Percentiles rank a stretch among this genome's conserved stretches.
Conservation (phyloP, 495 filamentous ascomycete genomes). For the Daldinia loculata region DNA sequence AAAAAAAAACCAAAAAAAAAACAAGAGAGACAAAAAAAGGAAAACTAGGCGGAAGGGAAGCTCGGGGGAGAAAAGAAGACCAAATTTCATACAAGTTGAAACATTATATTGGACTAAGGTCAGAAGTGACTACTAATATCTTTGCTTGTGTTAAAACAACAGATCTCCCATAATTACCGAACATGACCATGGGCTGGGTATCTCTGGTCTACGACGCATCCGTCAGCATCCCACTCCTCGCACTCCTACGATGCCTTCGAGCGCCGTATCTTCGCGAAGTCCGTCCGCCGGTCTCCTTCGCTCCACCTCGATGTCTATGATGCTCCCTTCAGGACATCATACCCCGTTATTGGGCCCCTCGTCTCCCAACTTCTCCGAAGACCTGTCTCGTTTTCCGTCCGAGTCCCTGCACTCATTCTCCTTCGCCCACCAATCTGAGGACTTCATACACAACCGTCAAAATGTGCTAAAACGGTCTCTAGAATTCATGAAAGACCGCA, state of each 20-base stretch:
- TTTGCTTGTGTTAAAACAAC: conserved; percentile 29
- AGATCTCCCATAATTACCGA: conserved; percentile 64
- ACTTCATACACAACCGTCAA: conserved; percentile 87
- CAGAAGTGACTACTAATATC: conserved; percentile 44
- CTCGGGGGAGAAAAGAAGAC: conserved; percentile 17
- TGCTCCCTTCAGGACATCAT: conserved; percentile 52
- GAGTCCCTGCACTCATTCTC: conserved; percentile 99
- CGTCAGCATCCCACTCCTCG: conserved; percentile 75
- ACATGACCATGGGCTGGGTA: conserved; percentile 65
- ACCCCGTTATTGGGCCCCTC: conserved; percentile 64
- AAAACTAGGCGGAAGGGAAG: background rate
- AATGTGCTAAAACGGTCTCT: conserved; percentile 93
- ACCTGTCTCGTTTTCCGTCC: conserved; percentile 88
- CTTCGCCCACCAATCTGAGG: conserved; percentile 95
- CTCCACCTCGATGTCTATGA: conserved; percentile 68
- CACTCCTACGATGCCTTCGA: conserved; percentile 69
- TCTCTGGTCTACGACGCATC: conserved; percentile 89
- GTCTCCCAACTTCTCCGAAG: conserved; percentile 83
- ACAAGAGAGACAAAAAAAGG: conserved; percentile 5
- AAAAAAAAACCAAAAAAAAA: conserved; percentile 5
- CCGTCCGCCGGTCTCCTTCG: conserved; percentile 68
- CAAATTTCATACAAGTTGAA: conserved; percentile 14
- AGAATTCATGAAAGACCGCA: conserved; percentile 95
- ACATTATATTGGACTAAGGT: conserved; percentile 5
- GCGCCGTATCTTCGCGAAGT: conserved; percentile 64